These are phyloP conservation scores for Sodiomyces alkalinus DNA, from an alignment of 2,329 filamentous ascomycete genomes.

Conservation along the genomic window DNA sequence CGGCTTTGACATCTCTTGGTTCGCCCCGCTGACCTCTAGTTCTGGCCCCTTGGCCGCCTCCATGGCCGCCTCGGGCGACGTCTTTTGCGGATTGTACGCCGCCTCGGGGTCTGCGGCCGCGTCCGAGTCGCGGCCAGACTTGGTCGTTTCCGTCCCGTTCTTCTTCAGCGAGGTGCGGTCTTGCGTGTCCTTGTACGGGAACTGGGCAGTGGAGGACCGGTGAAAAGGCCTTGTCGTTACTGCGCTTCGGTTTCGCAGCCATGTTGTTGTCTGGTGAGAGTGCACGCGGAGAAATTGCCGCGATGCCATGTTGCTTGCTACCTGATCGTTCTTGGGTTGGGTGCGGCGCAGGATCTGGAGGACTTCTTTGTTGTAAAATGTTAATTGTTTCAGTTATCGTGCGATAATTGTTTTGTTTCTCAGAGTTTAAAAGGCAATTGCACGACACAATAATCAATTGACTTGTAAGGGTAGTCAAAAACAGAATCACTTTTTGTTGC, in stretches of 20 bases:
- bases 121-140: conserved; percentile 49
- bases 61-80: conserved; percentile 47
- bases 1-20: conserved; percentile 25
- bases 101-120: conserved; percentile 38
- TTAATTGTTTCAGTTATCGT: too few relatives aligned
- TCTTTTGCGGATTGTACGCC: conserved; percentile 55
- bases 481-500: too few relatives aligned
- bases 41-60: conserved; percentile 20
- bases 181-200: conserved; percentile 34
- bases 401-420: too few relatives aligned
- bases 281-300: too few relatives aligned
- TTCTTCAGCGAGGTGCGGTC: conserved; percentile 51
- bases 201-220: conserved; percentile 11
- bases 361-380: too few relatives aligned
- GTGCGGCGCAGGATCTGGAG: too few relatives aligned
- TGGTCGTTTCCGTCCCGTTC: conserved; percentile 49
- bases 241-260: conserved; percentile 3
- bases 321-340: too few relatives aligned
- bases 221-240: conserved; percentile 17
- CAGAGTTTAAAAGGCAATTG: too few relatives aligned
- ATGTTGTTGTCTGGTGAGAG: too few relatives aligned
- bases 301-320: too few relatives aligned
- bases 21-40: conserved; percentile 28
- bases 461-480: too few relatives aligned
- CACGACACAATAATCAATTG: too few relatives aligned